Base-by-base conservation (phyloP, 345 rosid species). In the Acer yangbiense region DNA sequence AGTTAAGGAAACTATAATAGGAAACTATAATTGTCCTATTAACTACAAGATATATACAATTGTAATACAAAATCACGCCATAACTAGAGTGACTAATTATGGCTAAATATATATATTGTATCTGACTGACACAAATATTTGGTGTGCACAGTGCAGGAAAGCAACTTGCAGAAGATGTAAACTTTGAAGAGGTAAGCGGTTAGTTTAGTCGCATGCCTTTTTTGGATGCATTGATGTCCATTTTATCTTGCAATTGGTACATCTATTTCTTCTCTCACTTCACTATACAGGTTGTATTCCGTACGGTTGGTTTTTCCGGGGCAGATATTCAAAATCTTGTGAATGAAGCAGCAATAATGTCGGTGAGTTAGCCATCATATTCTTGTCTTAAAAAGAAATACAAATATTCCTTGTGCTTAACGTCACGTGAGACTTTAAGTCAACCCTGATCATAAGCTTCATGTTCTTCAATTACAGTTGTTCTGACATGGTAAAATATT, bases 301-400 rank as follows among this genome's bases (percentile, higher is more conserved):
- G 99, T 52, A 92, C 98, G 0, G 94, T 92, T 85, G 99, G 98
- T 55, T 95, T 90, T 85, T 93, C 98, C 9, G 98, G 99, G 17
- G 99, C 99, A 76, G 99, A 95, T 86, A 93, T 95, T 57, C 87
- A 94, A 32, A 95, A 93, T 89, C 98, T 92, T 79, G 99, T 95
- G 68, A 93, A 95, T 77, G 98, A 95, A 87, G 92, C 99, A 63
- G 99, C 96, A 74, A 93, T 95, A 65, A 95, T 93, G 99, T 88
- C 99, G 70, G 99, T 95, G 90, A 84, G 98, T 90, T 50, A 27
- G 60, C n/a, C 29, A 57, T 68, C 58, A 61, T 55, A 27, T 35
- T 62, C 46, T 71, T 73, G 2, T 58, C 62, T 13, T 18, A 7
- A 46, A 46, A 1, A 44, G 11, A 1, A 44, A 44, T 7, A 4